Conservation (phyloP, 148 eudicot genomes). For the Nepenthes gracilis region DNA sequence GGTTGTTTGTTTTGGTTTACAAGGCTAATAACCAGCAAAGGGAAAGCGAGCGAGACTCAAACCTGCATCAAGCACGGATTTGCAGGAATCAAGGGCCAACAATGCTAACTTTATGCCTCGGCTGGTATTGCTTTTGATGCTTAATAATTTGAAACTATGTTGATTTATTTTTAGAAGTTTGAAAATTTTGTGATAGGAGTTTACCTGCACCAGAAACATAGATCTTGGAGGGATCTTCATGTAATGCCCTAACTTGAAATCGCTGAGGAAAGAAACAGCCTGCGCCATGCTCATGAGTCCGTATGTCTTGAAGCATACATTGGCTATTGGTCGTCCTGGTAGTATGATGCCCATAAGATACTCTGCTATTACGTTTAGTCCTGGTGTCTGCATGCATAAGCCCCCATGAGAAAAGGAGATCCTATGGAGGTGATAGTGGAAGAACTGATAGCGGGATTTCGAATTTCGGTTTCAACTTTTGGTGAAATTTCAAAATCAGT, state of each 20-base stretch:
- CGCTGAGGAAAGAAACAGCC: conserved; percentile 88
- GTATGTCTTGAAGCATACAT: conserved; percentile 86
- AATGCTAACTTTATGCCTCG: too few relatives aligned
- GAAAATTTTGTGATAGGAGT: neutral
- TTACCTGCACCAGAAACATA: conserved; percentile 98
- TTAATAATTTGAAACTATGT: too few relatives aligned
- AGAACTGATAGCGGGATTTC: too few relatives aligned
- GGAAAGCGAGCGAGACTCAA: too few relatives aligned
- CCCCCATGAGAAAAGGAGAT: neutral
- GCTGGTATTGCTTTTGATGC: too few relatives aligned
- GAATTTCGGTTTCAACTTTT: too few relatives aligned
- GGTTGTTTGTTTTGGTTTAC: too few relatives aligned
- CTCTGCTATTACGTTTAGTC: conserved; percentile 88
- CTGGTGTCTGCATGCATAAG: conserved; percentile 72
- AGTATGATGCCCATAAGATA: conserved; percentile 84
- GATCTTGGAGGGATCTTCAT: conserved; percentile 99
- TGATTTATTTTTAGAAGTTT: too few relatives aligned
- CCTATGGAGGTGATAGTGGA: neutral
- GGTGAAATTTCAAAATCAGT: too few relatives aligned
- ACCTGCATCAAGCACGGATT: too few relatives aligned
- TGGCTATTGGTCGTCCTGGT: conserved; percentile 96
- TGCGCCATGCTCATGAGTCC: conserved; percentile 99
- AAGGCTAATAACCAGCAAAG: too few relatives aligned
- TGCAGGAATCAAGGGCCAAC: too few relatives aligned
- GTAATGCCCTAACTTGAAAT: conserved; percentile 98